Percentiles rank a stretch among this genome's conserved stretches.
These are phyloP conservation scores for Trichoderma guizhouense DNA, from an alignment of 2,329 filamentous ascomycete genomes.

Conservation along the genomic window DNA sequence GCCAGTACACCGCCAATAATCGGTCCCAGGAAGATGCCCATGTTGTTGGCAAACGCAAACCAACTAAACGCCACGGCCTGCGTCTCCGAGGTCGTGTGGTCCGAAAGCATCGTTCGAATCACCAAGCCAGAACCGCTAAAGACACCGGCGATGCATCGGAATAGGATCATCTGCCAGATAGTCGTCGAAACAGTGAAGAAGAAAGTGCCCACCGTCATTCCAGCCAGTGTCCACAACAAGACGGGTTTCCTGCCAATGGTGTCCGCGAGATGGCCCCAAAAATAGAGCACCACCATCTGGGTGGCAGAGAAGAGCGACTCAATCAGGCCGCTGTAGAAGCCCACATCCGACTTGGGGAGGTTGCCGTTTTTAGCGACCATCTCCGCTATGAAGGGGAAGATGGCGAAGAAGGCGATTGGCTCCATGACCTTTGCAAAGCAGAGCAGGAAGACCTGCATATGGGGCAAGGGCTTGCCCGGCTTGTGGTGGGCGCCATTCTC, in stretches of 20 bases:
- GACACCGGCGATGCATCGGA: constrained; percentile 66
- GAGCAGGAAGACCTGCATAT: constrained; percentile 65
- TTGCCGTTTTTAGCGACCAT: constrained; percentile 66
- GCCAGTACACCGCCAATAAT: constrained; percentile 67
- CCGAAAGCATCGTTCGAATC: constrained; percentile 72
- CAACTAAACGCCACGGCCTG: constrained; percentile 72
- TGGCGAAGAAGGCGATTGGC: constrained; percentile 78
- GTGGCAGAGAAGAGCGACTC: constrained; percentile 70
- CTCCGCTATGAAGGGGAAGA: constrained; percentile 75
- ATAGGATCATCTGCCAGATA: constrained; percentile 72
- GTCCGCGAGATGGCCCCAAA: constrained; percentile 64
- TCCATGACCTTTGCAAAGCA: constrained; percentile 72
- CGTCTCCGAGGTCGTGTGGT: constrained; percentile 65
- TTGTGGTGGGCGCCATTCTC: constrained; percentile 7
- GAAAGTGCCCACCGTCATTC: constrained; percentile 57
- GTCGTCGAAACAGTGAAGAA: constrained; percentile 66
- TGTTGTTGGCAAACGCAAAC: constrained; percentile 71
- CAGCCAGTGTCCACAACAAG: constrained; percentile 63
- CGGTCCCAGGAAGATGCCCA: constrained; percentile 72
- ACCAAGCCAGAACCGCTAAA: constrained; percentile 74
- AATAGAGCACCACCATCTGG: constrained; percentile 74
- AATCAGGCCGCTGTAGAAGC: constrained; percentile 77
- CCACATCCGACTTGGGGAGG: constrained; percentile 63
- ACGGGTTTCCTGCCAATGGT: constrained; percentile 69
- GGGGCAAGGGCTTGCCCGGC: constrained; percentile 49